Percentiles rank a stretch among this genome's conserved stretches.
phyloP scores from a whole-genome alignment of 257 asterid genomes.

The Phtheirospermum japonicum region DNA sequence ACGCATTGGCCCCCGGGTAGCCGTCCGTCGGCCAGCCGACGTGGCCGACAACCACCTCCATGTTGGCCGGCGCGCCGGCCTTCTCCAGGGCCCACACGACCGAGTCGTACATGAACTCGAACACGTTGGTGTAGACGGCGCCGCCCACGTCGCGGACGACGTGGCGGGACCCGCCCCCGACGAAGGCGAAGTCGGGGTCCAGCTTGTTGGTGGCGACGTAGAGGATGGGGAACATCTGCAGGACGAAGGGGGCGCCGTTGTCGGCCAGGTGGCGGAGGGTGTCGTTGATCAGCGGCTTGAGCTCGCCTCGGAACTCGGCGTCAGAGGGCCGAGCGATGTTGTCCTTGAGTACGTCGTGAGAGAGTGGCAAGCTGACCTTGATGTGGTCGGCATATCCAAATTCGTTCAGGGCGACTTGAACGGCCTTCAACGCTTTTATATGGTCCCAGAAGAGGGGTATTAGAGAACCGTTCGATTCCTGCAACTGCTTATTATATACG shows the following conservation, averaged over 20 bases:
- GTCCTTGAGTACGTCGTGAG: not conserved
- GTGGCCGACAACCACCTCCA: slow-evolving; percentile 12
- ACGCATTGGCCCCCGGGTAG: slow-evolving; percentile 19
- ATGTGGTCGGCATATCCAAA: slow-evolving; percentile 4
- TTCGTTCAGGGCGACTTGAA: slow-evolving; percentile 23
- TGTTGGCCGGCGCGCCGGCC: not conserved
- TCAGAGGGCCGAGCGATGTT: slow-evolving; percentile 38
- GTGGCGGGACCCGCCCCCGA: slow-evolving; percentile 14
- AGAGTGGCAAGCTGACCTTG: slow-evolving; percentile 11
- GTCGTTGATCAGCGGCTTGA: not conserved
- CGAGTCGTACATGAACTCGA: slow-evolving; percentile 37
- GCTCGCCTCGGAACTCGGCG: slow-evolving; percentile 33
- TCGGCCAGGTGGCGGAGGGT: not conserved
- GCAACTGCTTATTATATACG: not conserved
- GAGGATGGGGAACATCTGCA: slow-evolving; percentile 29
- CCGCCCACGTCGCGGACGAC: slow-evolving; percentile 23
- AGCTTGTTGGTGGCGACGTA: accelerated
- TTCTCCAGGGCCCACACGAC: slow-evolving; percentile 34
- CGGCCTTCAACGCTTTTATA: not conserved
- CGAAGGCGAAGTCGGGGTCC: slow-evolving; percentile 32
- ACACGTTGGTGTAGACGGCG: slow-evolving; percentile 31
- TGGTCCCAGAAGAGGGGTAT: not conserved
- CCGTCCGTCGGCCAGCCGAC: slow-evolving; percentile 63
- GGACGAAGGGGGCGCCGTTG: slow-evolving; percentile 18
- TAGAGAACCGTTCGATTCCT: not conserved